These are phyloP conservation scores for Ogataea henricii DNA, from an alignment of 805 yeast species.

Conservation along the genomic window DNA sequence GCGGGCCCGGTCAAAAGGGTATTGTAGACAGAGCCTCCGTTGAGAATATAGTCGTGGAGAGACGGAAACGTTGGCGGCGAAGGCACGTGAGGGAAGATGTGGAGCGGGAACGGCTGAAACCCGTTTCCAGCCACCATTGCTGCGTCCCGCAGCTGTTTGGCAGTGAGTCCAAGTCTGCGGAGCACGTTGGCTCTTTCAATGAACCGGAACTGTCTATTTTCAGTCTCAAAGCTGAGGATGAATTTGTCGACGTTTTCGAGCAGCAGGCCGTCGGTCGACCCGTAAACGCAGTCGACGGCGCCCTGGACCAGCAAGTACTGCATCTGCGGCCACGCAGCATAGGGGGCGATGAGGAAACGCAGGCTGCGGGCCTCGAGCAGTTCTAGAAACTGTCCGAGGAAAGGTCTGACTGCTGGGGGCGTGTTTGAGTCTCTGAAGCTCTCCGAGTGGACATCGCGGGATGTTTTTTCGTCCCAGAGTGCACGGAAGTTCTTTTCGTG, in stretches of 20 bases:
- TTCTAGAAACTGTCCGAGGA: conserved; percentile 55
- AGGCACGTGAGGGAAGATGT: conserved; percentile 46
- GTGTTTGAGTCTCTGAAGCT: conserved; percentile 55
- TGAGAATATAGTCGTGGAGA: conserved; percentile 36
- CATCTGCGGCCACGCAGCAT: conserved; percentile 76
- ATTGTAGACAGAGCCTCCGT: conserved; percentile 50
- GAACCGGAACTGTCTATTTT: conserved; percentile 63
- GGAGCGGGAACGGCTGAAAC: conserved; percentile 65
- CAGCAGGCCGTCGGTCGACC: conserved; percentile 79
- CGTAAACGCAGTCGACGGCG: conserved; percentile 74
- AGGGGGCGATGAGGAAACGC: conserved; percentile 80
- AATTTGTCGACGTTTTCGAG: conserved; percentile 62
- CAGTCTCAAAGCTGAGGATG: conserved; percentile 70
- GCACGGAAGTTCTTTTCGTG: conserved; percentile 46
- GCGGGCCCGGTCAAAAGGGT: conserved; percentile 45
- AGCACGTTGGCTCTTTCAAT: conserved; percentile 61
- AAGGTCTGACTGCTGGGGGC: conserved; percentile 50
- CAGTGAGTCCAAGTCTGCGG: conserved; percentile 58
- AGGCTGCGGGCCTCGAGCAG: conserved; percentile 57
- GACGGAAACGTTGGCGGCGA: conserved; percentile 30
- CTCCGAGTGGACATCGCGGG: conserved; percentile 39
- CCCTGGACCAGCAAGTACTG: conserved; percentile 62
- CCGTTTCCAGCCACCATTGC: conserved; percentile 79
- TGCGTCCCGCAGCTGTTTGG: conserved; percentile 72
- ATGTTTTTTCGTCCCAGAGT: conserved; percentile 45